Evolutionary conservation across 1,284 basidiomycete genomes (phyloP), one percentile per base, ranked within the genome.

Genomic region (Ceratobasidium sp.): DNA sequence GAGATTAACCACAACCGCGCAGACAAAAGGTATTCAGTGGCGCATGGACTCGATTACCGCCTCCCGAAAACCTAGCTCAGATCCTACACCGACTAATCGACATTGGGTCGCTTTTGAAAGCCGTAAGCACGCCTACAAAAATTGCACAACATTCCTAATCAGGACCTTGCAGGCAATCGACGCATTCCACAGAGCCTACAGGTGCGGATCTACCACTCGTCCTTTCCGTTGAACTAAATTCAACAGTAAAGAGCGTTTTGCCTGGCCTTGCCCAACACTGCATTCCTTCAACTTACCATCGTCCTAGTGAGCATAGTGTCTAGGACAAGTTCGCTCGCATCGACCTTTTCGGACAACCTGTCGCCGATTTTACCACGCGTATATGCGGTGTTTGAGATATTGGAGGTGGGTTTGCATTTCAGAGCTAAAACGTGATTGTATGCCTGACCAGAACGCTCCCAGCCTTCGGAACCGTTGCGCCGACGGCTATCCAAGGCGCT

Each of bases 211-310:
- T 25, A 57, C 32, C 50, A 32, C 50, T 31, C 17, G 8, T 25
- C 12, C 2, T 45, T 34, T n/a, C 7, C 10, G 7, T 12, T 35
- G 13, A 17, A 43, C 17, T 38, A 25, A 50, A 22, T 25, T 65
- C 22, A 38, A 68, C 55, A 64, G 52, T 52, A 3, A 55, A 92
- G 90, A 53, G 84, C 84, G 34, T 85, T 91, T 69, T 78, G 81
- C 34, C 78, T 87, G 25, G 83, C 85, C 54, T 84, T 91, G 81
- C 87, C 89, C 75, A 84, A 84, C 0, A 89, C 87, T 15, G 87
- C 88, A 20, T 92, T 92, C 74, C 78, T 90, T 3, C 87, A 89
- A 71, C 75, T 90, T 10, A 79, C 88, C 13, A 75, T 92, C 34
- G 80, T 84, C 2, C 79, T 92, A 38, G 79, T 81, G 22, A 86